phyloP scores from a whole-genome alignment of 176 grass and related monocot genomes.

The Aegilops tauschii region DNA sequence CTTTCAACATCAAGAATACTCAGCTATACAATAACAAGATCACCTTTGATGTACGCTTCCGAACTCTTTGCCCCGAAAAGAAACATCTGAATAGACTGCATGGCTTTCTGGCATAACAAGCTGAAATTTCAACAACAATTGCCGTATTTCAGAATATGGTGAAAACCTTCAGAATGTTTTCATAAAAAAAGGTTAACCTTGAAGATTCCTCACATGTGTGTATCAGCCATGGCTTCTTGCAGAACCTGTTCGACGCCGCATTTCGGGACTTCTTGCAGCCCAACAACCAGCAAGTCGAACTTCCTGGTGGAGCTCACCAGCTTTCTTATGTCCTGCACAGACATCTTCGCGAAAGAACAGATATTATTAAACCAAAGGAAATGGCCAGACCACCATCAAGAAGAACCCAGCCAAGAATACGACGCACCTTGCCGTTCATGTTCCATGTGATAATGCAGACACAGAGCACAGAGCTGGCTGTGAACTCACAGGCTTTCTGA shows the following conservation, averaged over 20 bases:
- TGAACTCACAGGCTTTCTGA: slow-evolving; percentile 51
- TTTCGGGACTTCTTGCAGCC: slow-evolving; percentile 64
- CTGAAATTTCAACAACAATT: slow-evolving; percentile 23
- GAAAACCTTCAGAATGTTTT: background rate
- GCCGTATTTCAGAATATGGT: background rate
- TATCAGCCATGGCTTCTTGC: slow-evolving; percentile 50
- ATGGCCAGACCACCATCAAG: background rate
- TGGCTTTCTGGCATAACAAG: slow-evolving; percentile 45
- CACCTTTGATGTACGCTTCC: slow-evolving; percentile 45
- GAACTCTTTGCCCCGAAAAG: slow-evolving; percentile 56
- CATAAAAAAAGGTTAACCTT: background rate
- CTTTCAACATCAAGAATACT: background rate
- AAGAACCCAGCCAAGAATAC: background rate
- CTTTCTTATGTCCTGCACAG: slow-evolving; percentile 46
- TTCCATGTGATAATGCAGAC: slow-evolving; percentile 69
- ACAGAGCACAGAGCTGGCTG: slow-evolving; percentile 33
- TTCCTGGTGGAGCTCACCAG: slow-evolving; percentile 44
- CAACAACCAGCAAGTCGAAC: slow-evolving; percentile 59
- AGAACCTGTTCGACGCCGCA: slow-evolving; percentile 33
- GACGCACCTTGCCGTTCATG: slow-evolving; percentile 61
- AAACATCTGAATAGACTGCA: slow-evolving; percentile 70
- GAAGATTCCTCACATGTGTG: slow-evolving; percentile 29
- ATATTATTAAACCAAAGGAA: background rate
- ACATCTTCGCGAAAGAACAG: slow-evolving; percentile 27
- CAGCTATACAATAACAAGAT: background rate